Evolutionary conservation across 2,329 filamentous ascomycete genomes (phyloP), one percentile per base, ranked within the genome.

Genomic region (Microdochium bolleyi): DNA sequence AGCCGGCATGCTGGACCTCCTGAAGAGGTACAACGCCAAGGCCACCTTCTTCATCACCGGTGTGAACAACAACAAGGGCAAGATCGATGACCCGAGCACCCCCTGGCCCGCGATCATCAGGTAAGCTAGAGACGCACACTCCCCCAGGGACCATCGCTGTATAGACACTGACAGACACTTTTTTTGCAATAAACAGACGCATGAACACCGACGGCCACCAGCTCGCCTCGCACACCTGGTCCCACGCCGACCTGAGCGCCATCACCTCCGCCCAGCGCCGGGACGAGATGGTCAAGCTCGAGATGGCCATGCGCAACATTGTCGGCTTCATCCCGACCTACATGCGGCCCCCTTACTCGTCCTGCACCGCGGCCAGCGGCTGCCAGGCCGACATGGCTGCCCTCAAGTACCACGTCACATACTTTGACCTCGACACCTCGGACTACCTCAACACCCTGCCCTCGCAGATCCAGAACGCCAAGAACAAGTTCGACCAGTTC

Each of bases 11-110:
- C 72, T 87, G 13, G 79, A 87, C 60, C 71, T 84, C 52, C 73
- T 88, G 48, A 73, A 65, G 59, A 71, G 69, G 24, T 83, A 85
- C 61, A 70, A 76, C 25, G 83, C 80, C 14, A 84, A 80, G 57
- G 84, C 82, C 1, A 88, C 85, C 2, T 88, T 88, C 64, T 87
- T 87, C 65, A 73, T 87, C 55, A 81, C 76, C 8, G 79, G 79
- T 4, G 79, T 75, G 64, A 81, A 80, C 65, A 69, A 77, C 38
- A 73, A 73, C 58, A 82, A 81, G 64, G 78, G 78, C 37, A 64
- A 73, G 58, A 82, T 83, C 58, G 80, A 83, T 56, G 70, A 76
- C 52, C 65, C 71, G 3, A 70, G 67, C 16, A 68, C 70, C 11
- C 67, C 67, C n/a, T 79, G 73, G 66, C 65, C 71, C n/a, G 66